Base-by-base conservation (phyloP, 192 early-diverging fungal species). In the Linnemannia exigua region DNA sequence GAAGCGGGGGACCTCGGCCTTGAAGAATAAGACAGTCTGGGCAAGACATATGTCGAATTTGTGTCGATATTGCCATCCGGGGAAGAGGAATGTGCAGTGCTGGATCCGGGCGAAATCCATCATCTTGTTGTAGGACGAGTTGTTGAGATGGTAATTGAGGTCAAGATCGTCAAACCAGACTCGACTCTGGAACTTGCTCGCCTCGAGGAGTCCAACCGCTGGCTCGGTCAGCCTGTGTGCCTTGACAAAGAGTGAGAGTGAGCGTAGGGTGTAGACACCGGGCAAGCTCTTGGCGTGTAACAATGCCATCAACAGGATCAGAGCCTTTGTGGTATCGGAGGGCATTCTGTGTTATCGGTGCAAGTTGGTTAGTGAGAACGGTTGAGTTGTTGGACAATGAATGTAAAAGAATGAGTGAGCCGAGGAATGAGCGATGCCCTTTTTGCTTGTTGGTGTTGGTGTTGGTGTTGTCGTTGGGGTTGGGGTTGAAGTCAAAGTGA, bases 81-180 rank as follows among this genome's bases (percentile, higher is more conserved):
- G 84, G 70, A 86, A 86, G 70, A 86, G 70, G 0, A 75, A 70
- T 0, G 78, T 80, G 33, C 84, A 76, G n/a, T 88, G 51, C 6
- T 89, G 70, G 44, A 89, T 88, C 22, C 91, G 87, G 35, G 87
- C 85, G 54, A 85, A 91, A 68, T 92, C 91, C 72, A 92, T 80
- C 63, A 90, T 71, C 78, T 92, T 92, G 79, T 90, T 88, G 78
- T 90, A 92, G 22, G 89, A 90, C 20, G 87, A 88, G 71, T 81
- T 88, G 79, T 88, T 88, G 85, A 91, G 89, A 70, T 91, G 90
- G 61, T 82, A 82, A 35, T 91, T 91, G 51, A 89, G 89, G 61
- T 91, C 90, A 12, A 91, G 79, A 74, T 91, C 90, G 66, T 91
- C 90, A 35, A 89, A 87, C 72, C 85, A 84, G 38, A 89, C 89